phyloP scores from a whole-genome alignment of 2,329 filamentous ascomycete species.

The Penicillium nordicum region DNA sequence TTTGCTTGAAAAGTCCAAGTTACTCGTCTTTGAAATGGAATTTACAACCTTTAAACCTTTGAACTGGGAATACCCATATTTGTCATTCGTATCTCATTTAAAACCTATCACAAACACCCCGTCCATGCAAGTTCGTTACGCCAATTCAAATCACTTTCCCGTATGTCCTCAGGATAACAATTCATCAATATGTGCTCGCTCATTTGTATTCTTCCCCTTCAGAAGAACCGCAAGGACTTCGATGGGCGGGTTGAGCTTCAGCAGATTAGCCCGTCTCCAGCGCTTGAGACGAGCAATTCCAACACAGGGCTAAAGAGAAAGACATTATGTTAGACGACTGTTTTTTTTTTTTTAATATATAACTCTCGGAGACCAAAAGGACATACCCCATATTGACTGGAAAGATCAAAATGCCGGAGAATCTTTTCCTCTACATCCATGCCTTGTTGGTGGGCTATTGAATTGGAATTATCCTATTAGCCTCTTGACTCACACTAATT shows the following conservation, averaged over 20 bases:
- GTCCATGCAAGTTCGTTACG: conserved; percentile 3
- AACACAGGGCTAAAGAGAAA: conserved; percentile 68
- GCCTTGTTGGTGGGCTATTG: conserved; percentile 68
- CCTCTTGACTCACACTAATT: not conserved
- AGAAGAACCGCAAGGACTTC: conserved; percentile 85
- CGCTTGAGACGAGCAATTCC: conserved; percentile 77
- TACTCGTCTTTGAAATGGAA: not conserved
- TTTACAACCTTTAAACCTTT: not conserved
- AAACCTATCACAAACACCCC: conserved; percentile 6
- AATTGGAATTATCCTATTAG: not conserved
- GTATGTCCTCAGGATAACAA: conserved; percentile 29
- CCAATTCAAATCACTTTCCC: not conserved
- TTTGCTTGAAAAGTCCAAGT: not conserved
- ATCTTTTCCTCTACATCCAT: conserved; percentile 77
- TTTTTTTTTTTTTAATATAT: not conserved
- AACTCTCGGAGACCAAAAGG: not conserved
- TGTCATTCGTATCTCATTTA: conserved; percentile 4
- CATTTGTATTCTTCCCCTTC: conserved; percentile 52
- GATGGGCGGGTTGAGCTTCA: conserved; percentile 83
- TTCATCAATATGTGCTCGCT: conserved; percentile 63
- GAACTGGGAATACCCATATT: not conserved
- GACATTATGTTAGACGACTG: conserved; percentile 1
- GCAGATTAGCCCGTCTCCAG: conserved; percentile 78
- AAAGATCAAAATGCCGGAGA: conserved; percentile 87
- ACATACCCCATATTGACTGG: conserved; percentile 85